These are phyloP conservation scores for Talaromyces islandicus DNA, from an alignment of 2,329 filamentous ascomycete species.

Conservation along the genomic window DNA sequence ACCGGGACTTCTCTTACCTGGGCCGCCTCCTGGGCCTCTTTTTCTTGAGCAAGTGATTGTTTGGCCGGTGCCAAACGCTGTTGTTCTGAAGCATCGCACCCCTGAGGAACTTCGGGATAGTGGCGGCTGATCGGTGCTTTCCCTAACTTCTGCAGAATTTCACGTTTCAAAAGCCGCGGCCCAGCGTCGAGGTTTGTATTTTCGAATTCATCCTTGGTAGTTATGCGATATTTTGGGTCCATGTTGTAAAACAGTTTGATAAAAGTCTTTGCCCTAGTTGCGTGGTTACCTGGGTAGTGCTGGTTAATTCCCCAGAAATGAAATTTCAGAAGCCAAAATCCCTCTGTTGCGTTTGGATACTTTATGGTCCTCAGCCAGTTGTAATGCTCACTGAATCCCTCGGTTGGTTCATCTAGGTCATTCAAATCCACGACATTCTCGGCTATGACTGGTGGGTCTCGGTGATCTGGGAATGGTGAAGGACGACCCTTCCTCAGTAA, in stretches of 20 bases:
- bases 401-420: background rate
- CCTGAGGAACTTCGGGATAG: conserved; percentile 13
- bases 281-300: background rate
- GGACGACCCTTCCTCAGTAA: background rate
- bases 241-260: conserved; percentile 8
- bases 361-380: background rate
- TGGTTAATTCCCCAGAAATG: conserved; percentile 11
- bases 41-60: background rate
- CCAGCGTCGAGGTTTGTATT: conserved; percentile 15
- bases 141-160: conserved; percentile 4
- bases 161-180: conserved; percentile 23
- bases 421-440: background rate
- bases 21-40: too few relatives aligned
- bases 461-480: background rate
- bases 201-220: background rate
- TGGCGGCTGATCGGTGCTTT: conserved; percentile 19
- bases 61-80: background rate
- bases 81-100: background rate
- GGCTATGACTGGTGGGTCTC: background rate
- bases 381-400: background rate
- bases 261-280: background rate
- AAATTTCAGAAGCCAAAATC: background rate
- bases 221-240: background rate
- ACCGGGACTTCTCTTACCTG: background rate
- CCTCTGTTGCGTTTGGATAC: background rate